These are phyloP conservation scores for Pinus tabuliformis DNA, from an alignment of 75 land plant species.

Conservation along the genomic window DNA sequence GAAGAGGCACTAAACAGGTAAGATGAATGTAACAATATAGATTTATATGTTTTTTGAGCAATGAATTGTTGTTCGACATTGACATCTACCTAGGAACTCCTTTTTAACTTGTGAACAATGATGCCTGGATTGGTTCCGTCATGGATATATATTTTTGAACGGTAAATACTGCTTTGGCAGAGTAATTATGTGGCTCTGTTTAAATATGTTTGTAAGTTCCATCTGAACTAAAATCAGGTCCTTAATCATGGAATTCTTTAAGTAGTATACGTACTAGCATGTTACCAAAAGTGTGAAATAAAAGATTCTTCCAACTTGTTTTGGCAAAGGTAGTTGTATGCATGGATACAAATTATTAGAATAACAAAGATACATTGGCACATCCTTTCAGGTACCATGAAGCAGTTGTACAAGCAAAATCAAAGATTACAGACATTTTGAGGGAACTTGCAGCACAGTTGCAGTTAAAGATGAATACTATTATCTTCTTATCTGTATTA, in stretches of 20 bases:
- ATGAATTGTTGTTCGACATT: too few relatives aligned
- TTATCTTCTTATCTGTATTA: conserved; percentile 76
- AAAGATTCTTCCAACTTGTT: too few relatives aligned
- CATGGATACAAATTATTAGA: too few relatives aligned
- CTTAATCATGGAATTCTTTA: background rate
- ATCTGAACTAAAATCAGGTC: background rate
- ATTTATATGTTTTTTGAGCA: background rate
- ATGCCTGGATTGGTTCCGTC: background rate
- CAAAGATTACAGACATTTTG: conserved; percentile 58
- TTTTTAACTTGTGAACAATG: background rate
- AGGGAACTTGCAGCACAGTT: conserved; percentile 66
- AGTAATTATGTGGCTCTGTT: background rate
- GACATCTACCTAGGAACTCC: too few relatives aligned
- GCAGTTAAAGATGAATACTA: conserved; percentile 57
- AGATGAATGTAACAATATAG: background rate
- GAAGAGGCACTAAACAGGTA: conserved; percentile 73
- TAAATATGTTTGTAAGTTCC: background rate
- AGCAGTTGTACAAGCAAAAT: conserved; percentile 54
- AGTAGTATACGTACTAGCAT: too few relatives aligned
- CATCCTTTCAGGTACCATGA: conserved; percentile 58
- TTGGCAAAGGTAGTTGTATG: too few relatives aligned
- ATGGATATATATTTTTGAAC: background rate
- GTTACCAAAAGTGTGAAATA: too few relatives aligned
- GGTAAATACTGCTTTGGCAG: background rate
- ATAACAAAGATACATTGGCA: too few relatives aligned